A percentile compares a stretch with the other conserved stretches of the same genome.
Evolutionary conservation across 1,284 basidiomycete genomes (phyloP).

Genomic region (Ceraceosorus guamensis): DNA sequence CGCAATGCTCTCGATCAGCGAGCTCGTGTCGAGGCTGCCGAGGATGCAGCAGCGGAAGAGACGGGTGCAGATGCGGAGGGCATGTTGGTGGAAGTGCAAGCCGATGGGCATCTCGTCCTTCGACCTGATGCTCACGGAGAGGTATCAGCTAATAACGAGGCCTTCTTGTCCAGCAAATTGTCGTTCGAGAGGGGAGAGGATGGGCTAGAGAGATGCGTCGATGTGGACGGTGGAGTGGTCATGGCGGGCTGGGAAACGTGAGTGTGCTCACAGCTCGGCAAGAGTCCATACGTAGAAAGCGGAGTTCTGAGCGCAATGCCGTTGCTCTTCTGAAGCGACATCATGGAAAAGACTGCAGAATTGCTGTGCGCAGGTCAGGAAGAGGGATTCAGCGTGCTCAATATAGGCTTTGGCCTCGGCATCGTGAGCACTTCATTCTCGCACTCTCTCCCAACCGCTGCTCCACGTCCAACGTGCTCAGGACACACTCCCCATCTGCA

Average conservation of each 20-base stretch:
- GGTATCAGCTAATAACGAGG: conserved; percentile 57
- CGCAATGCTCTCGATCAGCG: conserved; percentile 25
- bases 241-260: conserved; percentile 58
- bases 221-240: conserved; percentile 60
- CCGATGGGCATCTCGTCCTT: conserved; percentile 52
- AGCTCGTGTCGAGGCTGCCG: conserved; percentile 10
- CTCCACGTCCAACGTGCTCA: too few relatives aligned
- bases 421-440: too few relatives aligned
- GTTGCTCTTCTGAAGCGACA: conserved; percentile 20
- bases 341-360: conserved; percentile 34
- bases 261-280: conserved; percentile 52
- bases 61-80: not conserved
- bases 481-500: too few relatives aligned
- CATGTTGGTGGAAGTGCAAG: conserved; percentile 51
- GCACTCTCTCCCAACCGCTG: too few relatives aligned
- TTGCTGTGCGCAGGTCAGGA: conserved; percentile 34
- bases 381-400: conserved; percentile 64
- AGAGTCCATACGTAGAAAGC: not conserved
- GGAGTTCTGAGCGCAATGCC: not conserved
- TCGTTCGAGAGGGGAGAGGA: conserved; percentile 60
- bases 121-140: conserved; percentile 21
- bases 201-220: conserved; percentile 72
- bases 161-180: conserved; percentile 67
- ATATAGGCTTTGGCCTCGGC: conserved; percentile 89
- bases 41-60: conserved; percentile 7